Evolutionary conservation across 257 asterid genomes (phyloP).

Genomic region (Ligustrum vulgare): DNA sequence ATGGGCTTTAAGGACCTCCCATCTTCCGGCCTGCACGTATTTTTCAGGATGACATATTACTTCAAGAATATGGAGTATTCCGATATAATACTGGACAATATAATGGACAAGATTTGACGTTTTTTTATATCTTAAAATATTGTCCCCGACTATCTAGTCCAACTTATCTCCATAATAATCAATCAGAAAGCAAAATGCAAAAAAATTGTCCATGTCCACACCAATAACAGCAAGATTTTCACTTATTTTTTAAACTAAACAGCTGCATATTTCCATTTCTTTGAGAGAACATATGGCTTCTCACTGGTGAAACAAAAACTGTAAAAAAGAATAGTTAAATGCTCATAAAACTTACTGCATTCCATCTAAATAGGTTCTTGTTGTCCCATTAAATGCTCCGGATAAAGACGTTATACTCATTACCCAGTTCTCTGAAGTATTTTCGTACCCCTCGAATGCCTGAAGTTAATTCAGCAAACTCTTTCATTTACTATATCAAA

Average conservation of each 20-base stretch:
- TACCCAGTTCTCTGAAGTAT: constrained; percentile 82
- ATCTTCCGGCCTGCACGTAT: constrained; percentile 71
- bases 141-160: not conserved
- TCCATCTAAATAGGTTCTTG: constrained; percentile 90
- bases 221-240: not conserved
- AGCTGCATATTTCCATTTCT: not conserved
- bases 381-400: constrained; percentile 97
- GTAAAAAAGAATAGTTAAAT: not conserved
- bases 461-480: constrained; percentile 26
- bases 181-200: not conserved
- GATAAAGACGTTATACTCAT: constrained; percentile 86
- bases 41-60: not conserved
- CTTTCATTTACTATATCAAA: constrained; percentile 4
- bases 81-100: not conserved
- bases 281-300: not conserved
- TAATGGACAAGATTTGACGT: not conserved
- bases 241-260: not conserved
- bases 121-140: not conserved
- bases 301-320: not conserved
- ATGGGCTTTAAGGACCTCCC: constrained; percentile 81
- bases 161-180: not conserved
- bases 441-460: constrained; percentile 77
- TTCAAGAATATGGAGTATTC: not conserved
- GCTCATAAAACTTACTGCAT: constrained; percentile 65
- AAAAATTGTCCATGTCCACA: not conserved